A percentile compares a stretch with the other conserved stretches of the same genome.
Evolutionary conservation across 352 stramenopile species (phyloP).

Genomic region (Pythium sp.): DNA sequence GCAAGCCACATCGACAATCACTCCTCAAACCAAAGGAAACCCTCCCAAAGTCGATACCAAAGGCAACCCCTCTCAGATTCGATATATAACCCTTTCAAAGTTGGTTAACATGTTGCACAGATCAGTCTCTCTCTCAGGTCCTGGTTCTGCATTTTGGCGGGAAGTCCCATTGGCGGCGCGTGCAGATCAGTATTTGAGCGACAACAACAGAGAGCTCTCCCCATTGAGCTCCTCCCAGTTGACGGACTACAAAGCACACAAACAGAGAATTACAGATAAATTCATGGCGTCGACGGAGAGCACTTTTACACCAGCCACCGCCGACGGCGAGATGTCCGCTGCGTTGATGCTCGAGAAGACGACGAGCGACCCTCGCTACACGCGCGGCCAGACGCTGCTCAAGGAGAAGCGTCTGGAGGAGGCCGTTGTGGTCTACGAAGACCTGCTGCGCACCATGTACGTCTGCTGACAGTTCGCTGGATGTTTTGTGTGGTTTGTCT

Average conservation of each 20-base stretch:
- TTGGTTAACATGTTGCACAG: not conserved
- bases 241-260: not conserved
- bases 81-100: not conserved
- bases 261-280: not conserved
- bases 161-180: not conserved
- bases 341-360: slow-evolving; percentile 49
- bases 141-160: not conserved
- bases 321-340: not conserved
- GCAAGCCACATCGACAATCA: not conserved
- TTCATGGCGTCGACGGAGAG: slow-evolving; percentile 8
- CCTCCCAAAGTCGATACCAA: no score
- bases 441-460: slow-evolving; percentile 80
- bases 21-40: not conserved
- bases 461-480: not conserved
- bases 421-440: slow-evolving; percentile 68
- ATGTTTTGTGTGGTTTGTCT: not conserved
- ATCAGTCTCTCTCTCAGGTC: not conserved
- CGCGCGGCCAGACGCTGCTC: slow-evolving; percentile 59
- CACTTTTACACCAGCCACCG: not conserved
- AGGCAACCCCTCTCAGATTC: not conserved
- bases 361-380: slow-evolving; percentile 69
- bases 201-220: no score
- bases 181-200: no score
- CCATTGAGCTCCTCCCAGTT: not conserved
- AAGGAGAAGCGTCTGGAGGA: slow-evolving; percentile 84